These are phyloP conservation scores for Phytophthora parvispora DNA, from an alignment of 352 stramenopile species.

Conservation along the genomic window DNA sequence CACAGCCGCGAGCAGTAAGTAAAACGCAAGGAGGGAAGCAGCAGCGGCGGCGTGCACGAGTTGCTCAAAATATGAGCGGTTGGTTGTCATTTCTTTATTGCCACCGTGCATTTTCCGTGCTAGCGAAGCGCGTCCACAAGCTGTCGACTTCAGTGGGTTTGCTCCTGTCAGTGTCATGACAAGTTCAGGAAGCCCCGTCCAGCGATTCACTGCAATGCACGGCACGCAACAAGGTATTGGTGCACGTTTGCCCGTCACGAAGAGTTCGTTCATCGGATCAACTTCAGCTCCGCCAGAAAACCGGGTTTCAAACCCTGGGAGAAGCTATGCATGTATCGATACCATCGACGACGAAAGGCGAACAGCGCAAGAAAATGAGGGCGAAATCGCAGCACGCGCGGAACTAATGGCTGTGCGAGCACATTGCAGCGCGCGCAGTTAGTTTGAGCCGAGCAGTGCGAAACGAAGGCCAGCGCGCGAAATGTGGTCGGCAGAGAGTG, in stretches of 20 bases:
- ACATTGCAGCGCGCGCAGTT: neutral
- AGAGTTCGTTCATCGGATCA: neutral
- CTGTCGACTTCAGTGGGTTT: neutral
- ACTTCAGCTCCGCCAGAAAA: neutral
- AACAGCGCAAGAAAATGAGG: slow-evolving; percentile 16
- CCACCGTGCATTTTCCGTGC: neutral
- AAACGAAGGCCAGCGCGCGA: slow-evolving; percentile 3
- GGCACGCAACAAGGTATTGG: neutral
- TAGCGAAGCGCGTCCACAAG: neutral
- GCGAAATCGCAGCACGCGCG: neutral
- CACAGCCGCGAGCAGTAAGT: slow-evolving; percentile 43
- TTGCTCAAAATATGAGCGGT: slow-evolving; percentile 34
- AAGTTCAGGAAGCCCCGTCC: neutral
- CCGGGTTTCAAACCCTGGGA: too few species aligned
- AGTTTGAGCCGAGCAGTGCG: neutral
- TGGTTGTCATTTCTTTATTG: slow-evolving; percentile 14
- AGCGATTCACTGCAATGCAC: neutral
- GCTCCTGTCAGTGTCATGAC: too few species aligned
- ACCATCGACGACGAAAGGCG: slow-evolving; percentile 11
- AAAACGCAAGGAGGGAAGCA: neutral
- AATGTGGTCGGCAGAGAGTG: slow-evolving; percentile 18
- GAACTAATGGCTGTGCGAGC: slow-evolving; percentile 3
- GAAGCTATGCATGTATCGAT: neutral
- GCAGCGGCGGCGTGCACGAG: slow-evolving; percentile 6
- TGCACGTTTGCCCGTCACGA: neutral